phyloP scores from a whole-genome alignment of 495 filamentous ascomycete genomes.

The Acidiella bohemica region DNA sequence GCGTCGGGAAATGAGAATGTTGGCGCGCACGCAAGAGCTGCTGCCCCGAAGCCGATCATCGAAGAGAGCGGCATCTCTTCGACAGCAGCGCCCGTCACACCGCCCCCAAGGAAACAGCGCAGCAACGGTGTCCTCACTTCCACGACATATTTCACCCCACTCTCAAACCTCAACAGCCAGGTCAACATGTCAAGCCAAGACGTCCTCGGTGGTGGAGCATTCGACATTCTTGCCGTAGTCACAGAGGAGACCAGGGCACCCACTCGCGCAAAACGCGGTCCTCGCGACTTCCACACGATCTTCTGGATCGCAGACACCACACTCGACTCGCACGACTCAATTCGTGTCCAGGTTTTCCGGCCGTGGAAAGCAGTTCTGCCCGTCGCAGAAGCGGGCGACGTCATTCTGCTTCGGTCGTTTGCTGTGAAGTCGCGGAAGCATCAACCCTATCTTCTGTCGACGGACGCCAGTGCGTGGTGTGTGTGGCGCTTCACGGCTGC shows the following conservation, averaged over 20 bases:
- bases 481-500: constrained; percentile 24
- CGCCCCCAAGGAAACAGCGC: too few species aligned
- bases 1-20: background rate
- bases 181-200: constrained; percentile 24
- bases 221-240: constrained; percentile 58
- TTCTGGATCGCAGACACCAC: constrained; percentile 52
- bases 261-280: constrained; percentile 47
- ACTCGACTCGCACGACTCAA: constrained; percentile 7
- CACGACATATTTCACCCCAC: constrained; percentile 51
- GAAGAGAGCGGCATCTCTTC: too few species aligned
- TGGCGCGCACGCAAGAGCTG: background rate
- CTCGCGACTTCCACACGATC: constrained; percentile 54
- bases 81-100: too few species aligned
- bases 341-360: constrained; percentile 55
- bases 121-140: constrained; percentile 44
- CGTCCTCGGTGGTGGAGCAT: constrained; percentile 10
- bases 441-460: constrained; percentile 36
- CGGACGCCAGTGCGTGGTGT: constrained; percentile 28
- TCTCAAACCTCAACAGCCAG: constrained; percentile 41
- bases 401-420: constrained; percentile 63
- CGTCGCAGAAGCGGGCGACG: constrained; percentile 52
- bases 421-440: constrained; percentile 44
- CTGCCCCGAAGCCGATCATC: too few species aligned
- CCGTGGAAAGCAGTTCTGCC: constrained; percentile 62
- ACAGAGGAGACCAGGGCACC: constrained; percentile 41